These are phyloP conservation scores for Coemansia sp. DNA, from an alignment of 192 early-diverging fungal species.

Conservation along the genomic window DNA sequence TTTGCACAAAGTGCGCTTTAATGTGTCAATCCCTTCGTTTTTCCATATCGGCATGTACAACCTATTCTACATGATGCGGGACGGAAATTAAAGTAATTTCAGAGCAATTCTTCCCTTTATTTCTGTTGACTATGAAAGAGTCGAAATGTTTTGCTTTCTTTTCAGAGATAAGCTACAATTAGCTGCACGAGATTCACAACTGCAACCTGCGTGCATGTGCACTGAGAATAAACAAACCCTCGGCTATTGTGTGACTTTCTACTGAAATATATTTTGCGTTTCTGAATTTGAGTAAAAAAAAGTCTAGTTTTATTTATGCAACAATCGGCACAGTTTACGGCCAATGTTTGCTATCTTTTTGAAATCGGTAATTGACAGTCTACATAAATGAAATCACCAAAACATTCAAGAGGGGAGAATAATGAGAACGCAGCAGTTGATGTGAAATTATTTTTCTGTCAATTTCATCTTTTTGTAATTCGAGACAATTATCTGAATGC, in stretches of 20 bases:
- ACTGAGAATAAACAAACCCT: not conserved
- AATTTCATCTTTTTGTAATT: not conserved
- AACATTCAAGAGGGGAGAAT: not conserved
- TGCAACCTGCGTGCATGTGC: not conserved
- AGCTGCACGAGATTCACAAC: not conserved
- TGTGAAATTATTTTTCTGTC: not conserved
- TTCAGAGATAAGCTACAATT: not conserved
- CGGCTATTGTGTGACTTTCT: not conserved
- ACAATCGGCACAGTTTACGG: not conserved
- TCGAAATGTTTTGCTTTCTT: not conserved
- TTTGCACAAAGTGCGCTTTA: conserved; percentile 1
- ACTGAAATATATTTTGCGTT: not conserved
- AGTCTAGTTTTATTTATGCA: not conserved
- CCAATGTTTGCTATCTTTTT: not conserved
- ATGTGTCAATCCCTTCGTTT: not conserved
- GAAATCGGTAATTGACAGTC: conserved; percentile 2
- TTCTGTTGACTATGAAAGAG: not conserved
- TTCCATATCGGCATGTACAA: not conserved
- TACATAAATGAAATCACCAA: conserved; percentile 8
- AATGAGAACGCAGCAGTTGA: not conserved
- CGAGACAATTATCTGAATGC: not conserved
- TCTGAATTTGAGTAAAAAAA: too few species aligned
- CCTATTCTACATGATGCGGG: conserved; percentile 1
- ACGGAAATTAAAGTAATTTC: conserved; percentile 9
- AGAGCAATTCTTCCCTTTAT: not conserved